These are phyloP conservation scores for Berberis thunbergii DNA, from an alignment of 164 flowering plant species.

Conservation along the genomic window DNA sequence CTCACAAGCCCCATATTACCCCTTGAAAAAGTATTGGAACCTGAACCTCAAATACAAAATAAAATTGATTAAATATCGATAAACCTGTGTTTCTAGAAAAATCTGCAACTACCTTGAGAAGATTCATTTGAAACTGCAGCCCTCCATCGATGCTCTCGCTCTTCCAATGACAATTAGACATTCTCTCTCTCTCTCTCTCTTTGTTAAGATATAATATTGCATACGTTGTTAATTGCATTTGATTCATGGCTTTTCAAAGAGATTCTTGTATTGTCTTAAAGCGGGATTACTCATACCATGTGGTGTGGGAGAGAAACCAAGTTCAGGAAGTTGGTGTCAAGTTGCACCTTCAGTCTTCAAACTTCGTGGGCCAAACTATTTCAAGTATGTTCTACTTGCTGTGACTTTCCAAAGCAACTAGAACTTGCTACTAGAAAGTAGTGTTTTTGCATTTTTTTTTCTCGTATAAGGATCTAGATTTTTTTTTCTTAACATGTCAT, in stretches of 20 bases:
- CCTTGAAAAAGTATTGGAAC: too few species aligned
- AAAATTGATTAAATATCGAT: too few species aligned
- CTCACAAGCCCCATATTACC: too few species aligned
- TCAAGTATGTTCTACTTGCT: conserved; percentile 43
- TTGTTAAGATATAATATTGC: too few species aligned
- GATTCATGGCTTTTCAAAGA: conserved; percentile 45
- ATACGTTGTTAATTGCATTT: background rate
- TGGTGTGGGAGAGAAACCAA: conserved; percentile 43
- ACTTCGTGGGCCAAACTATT: conserved; percentile 76
- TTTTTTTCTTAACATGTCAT: conserved; percentile 8
- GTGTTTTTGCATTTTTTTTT: background rate
- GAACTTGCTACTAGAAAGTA: background rate
- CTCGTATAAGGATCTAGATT: background rate
- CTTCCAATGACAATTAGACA: too few species aligned
- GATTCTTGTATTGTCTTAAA: conserved; percentile 58
- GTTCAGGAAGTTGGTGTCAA: conserved; percentile 69
- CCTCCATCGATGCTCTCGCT: too few species aligned
- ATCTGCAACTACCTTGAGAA: too few species aligned
- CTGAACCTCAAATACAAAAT: too few species aligned
- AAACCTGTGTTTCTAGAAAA: too few species aligned
- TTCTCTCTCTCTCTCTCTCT: too few species aligned
- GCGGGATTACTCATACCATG: conserved; percentile 67
- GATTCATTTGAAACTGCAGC: too few species aligned
- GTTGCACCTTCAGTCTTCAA: conserved; percentile 75
- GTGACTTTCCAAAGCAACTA: background rate